A percentile compares a stretch with the other conserved stretches of the same genome.
These are phyloP conservation scores for Hawksworthiomyces lignivorus DNA, from an alignment of 2,329 filamentous ascomycete genomes.

Conservation along the genomic window DNA sequence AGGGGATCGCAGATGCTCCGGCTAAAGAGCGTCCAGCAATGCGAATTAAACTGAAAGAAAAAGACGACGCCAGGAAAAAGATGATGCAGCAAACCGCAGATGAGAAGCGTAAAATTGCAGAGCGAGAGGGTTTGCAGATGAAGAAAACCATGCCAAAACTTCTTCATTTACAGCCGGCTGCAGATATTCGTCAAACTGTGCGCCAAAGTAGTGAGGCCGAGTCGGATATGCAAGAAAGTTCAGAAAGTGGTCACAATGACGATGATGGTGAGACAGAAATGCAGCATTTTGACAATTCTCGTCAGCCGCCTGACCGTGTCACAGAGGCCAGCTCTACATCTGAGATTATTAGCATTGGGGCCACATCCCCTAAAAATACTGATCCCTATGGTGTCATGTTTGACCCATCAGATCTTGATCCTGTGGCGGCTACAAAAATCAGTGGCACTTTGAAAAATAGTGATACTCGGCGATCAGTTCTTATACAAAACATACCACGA, in stretches of 20 bases:
- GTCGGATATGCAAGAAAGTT: too few species aligned
- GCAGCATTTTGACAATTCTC: not conserved
- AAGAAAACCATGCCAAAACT: not conserved
- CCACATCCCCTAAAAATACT: slow-evolving; percentile 2
- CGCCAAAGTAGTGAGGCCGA: not conserved
- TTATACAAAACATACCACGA: slow-evolving; percentile 9
- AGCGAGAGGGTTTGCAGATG: slow-evolving; percentile 6
- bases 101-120: slow-evolving; percentile 9
- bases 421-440: not conserved
- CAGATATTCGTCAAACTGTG: not conserved
- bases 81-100: slow-evolving; percentile 2
- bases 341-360: slow-evolving; percentile 7
- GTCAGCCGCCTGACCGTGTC: not conserved
- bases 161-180: not conserved
- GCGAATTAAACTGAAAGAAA: slow-evolving; percentile 6
- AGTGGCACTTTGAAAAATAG: not conserved
- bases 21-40: slow-evolving; percentile 5
- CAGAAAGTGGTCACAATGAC: not conserved
- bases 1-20: slow-evolving; percentile 13
- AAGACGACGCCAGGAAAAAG: not conserved
- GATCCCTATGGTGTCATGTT: slow-evolving; percentile 10
- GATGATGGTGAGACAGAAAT: slow-evolving; percentile 4
- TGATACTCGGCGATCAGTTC: slow-evolving; percentile 8
- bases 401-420: slow-evolving; percentile 5
- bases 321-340: slow-evolving; percentile 1